A percentile compares a stretch with the other conserved stretches of the same genome.
These are phyloP conservation scores for Rhynchospora breviuscula DNA, from an alignment of 176 grass and related monocot genomes.

Conservation along the genomic window DNA sequence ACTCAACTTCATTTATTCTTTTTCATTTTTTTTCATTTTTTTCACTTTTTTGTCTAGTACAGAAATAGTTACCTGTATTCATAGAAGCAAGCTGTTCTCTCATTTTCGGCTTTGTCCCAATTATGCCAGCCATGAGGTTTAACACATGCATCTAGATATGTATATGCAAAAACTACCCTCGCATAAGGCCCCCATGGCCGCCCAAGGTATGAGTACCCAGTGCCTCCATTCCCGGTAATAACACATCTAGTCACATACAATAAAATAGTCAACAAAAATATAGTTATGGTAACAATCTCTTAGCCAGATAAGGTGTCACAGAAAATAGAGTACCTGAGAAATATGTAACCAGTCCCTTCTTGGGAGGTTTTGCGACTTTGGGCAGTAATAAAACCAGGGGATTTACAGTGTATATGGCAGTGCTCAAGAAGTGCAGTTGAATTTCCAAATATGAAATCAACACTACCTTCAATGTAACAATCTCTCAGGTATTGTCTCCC, in stretches of 20 bases:
- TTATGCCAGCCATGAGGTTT: slow-evolving; percentile 88
- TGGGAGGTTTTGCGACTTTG: slow-evolving; percentile 93
- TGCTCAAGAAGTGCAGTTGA: slow-evolving; percentile 83
- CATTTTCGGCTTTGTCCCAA: slow-evolving; percentile 90
- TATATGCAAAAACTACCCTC: slow-evolving; percentile 91
- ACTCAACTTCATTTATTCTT: too few species aligned
- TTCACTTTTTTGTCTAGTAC: background rate
- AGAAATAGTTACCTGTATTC: slow-evolving; percentile 62
- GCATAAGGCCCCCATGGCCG: slow-evolving; percentile 94
- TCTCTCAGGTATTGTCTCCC: slow-evolving; percentile 95
- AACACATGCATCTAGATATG: slow-evolving; percentile 85
- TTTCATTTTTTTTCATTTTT: background rate
- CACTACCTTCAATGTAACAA: slow-evolving; percentile 92
- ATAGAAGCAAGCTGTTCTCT: slow-evolving; percentile 89
- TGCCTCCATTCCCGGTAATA: slow-evolving; percentile 77
- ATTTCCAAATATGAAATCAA: slow-evolving; percentile 97
- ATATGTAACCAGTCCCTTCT: slow-evolving; percentile 90
- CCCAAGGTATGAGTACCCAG: slow-evolving; percentile 75
- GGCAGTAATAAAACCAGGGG: slow-evolving; percentile 79
- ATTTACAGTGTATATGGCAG: slow-evolving; percentile 97
- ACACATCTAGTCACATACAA: slow-evolving; percentile 55
- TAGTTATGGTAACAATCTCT: background rate
- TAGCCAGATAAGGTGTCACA: slow-evolving; percentile 22
- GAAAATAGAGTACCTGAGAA: slow-evolving; percentile 51
- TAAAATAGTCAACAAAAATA: background rate